Percentiles rank a stretch among this genome's conserved stretches.
Conservation (phyloP, 306 rosid genomes). For the Rosa lucieae region DNA sequence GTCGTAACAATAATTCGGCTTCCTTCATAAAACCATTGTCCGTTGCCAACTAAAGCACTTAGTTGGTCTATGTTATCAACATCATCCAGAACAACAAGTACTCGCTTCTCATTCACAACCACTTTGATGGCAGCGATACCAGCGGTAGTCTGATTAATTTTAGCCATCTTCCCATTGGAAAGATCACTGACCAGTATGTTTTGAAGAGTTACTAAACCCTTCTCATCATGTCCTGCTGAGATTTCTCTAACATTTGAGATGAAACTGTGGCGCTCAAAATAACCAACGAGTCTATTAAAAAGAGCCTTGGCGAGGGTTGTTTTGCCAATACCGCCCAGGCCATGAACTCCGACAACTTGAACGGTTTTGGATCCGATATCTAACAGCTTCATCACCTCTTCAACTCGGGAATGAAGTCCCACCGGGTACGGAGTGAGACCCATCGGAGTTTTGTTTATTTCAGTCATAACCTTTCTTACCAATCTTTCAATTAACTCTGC, state of each 20-base stretch:
- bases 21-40: constrained; percentile 52
- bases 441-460: constrained; percentile 46
- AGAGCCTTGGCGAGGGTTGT: constrained; percentile 60
- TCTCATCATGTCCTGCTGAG: constrained; percentile 23
- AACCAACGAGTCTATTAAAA: constrained; percentile 37
- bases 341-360: constrained; percentile 45
- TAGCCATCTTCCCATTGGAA: not conserved
- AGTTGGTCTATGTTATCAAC: constrained; percentile 44
- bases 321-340: constrained; percentile 59
- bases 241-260: constrained; percentile 46
- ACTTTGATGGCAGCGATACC: constrained; percentile 25
- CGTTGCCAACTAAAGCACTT: constrained; percentile 29
- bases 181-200: constrained; percentile 13
- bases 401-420: constrained; percentile 46
- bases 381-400: constrained; percentile 21
- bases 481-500: constrained; percentile 23
- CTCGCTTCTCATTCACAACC: constrained; percentile 24
- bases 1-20: constrained; percentile 58
- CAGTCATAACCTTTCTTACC: constrained; percentile 34
- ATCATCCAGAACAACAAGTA: constrained; percentile 62
- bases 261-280: constrained; percentile 41
- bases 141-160: not conserved
- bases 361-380: constrained; percentile 41
- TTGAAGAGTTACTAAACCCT: constrained; percentile 41
- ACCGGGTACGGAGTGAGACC: constrained; percentile 36